Conservation (phyloP, 192 early-diverging fungal genomes). For the Polychytrium aggregatum region DNA sequence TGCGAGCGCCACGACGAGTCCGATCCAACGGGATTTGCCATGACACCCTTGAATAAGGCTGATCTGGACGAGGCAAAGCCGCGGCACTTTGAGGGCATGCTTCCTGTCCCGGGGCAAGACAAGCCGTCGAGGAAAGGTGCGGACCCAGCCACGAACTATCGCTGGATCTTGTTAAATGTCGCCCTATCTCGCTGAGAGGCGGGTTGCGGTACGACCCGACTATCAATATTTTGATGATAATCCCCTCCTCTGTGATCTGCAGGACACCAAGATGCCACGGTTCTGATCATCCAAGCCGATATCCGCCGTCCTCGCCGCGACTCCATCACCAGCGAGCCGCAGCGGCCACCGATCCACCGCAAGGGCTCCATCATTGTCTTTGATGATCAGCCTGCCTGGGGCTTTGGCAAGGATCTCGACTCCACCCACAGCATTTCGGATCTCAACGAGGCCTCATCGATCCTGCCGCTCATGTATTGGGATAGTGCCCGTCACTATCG, state of each 20-base stretch:
- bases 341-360: too few relatives aligned
- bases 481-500: slow-evolving; percentile 40
- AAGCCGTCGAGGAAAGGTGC: slow-evolving; percentile 1
- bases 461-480: slow-evolving; percentile 22
- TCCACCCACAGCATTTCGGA: too few relatives aligned
- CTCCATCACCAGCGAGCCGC: slow-evolving; percentile 1
- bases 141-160: too few relatives aligned
- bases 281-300: slow-evolving; percentile 33
- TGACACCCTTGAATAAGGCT: slow-evolving; percentile 24
- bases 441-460: neutral
- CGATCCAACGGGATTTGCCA: slow-evolving; percentile 38
- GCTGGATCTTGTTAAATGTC: too few relatives aligned
- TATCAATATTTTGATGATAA: too few relatives aligned
- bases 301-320: slow-evolving; percentile 5
- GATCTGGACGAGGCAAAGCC: neutral
- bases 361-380: slow-evolving; percentile 56
- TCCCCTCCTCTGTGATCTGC: too few relatives aligned
- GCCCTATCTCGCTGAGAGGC: too few relatives aligned
- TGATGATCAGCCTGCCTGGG: slow-evolving; percentile 40
- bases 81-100: neutral
- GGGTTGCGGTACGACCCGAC: too few relatives aligned
- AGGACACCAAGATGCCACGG: slow-evolving; percentile 28
- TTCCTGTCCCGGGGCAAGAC: neutral
- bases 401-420: slow-evolving; percentile 1
- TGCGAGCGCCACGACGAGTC: slow-evolving; percentile 45